Conservation (phyloP, 345 rosid species). For the Turnera subulata region DNA sequence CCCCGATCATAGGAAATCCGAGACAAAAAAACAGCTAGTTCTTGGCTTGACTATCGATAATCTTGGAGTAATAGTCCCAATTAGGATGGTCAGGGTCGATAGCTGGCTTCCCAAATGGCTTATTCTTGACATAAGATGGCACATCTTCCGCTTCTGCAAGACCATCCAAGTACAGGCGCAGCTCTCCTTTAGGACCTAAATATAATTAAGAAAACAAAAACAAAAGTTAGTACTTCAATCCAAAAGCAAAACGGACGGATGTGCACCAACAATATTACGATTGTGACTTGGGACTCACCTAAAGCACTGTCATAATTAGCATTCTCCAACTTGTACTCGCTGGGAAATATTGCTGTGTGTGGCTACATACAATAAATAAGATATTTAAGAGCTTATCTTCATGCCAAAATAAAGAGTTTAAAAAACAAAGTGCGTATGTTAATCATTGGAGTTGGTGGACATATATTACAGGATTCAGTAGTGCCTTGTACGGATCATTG, state of each 20-base stretch:
- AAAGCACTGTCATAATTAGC: slow-evolving; percentile 3
- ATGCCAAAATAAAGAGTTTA: not conserved
- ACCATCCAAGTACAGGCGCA: slow-evolving; percentile 34
- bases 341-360: slow-evolving; percentile 29
- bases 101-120: slow-evolving; percentile 34
- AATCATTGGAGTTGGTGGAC: not conserved
- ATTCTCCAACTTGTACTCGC: slow-evolving; percentile 9
- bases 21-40: too few relatives aligned
- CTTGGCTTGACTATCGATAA: too few relatives aligned
- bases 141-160: slow-evolving; percentile 31
- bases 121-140: slow-evolving; percentile 22
- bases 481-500: slow-evolving; percentile 40
- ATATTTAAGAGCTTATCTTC: too few relatives aligned
- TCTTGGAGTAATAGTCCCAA: slow-evolving; percentile 33
- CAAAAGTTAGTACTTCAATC: too few relatives aligned
- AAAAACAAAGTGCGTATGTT: not conserved
- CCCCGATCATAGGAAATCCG: too few relatives aligned
- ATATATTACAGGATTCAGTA: slow-evolving; percentile 39
- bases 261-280: not conserved
- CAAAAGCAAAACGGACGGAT: too few relatives aligned
- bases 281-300: not conserved
- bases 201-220: too few relatives aligned
- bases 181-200: slow-evolving; percentile 38
- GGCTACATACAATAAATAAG: slow-evolving; percentile 26
- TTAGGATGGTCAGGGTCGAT: slow-evolving; percentile 31